Base-by-base conservation (phyloP, 164 flowering plant species). In the Chimonanthus salicifolius region DNA sequence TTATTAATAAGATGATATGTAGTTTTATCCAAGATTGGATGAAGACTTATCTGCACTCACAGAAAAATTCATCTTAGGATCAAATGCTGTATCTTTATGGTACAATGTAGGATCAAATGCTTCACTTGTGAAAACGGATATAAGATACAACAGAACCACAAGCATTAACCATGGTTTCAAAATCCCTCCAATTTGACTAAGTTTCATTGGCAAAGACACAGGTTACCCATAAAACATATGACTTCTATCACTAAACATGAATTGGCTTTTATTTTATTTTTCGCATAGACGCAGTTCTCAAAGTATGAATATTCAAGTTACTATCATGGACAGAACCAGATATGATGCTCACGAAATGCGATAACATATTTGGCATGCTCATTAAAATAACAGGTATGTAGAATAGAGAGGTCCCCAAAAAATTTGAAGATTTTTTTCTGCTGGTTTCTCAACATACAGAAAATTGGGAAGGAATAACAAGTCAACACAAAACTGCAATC, bases 1-100 rank as follows among this genome's bases (percentile, higher is more conserved):
- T 92, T 94, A 83, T 94, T 94, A 74, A 94, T 82, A 68, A 94
- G 85, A 85, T 92, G 99, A 71, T 90, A 91, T 16, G 99, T 92
- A 62, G 98, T 94, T 81, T 94, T 94, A 77, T 94, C 97, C 88
- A 94, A 74, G 18, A 92, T 74, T 2, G 99, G 99, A 72, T 94
- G 99, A 74, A 94, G 95, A 80, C 98, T 92, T 81, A 94, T 87
- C 97, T 92, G 78, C 66, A 63, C 33, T 9, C 33, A 5, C 2
- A 21, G 11, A 20, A 20, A 2, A 20, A 18, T 21, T 20, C 11
- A 20, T n/a, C 44, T 63, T 8, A 63, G 44, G 21, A 33, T 20
- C 66, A 63, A 43, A 63, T 7, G 3, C 9, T 58, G 9, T 33
- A 20, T 9, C 15, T 33, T 63, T 7, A n/a, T 20, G 66, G n/a